Evolutionary conservation across 140 eudicot genomes (phyloP), one percentile per base, ranked within the genome.

Genomic region (Oenanthe javanica): DNA sequence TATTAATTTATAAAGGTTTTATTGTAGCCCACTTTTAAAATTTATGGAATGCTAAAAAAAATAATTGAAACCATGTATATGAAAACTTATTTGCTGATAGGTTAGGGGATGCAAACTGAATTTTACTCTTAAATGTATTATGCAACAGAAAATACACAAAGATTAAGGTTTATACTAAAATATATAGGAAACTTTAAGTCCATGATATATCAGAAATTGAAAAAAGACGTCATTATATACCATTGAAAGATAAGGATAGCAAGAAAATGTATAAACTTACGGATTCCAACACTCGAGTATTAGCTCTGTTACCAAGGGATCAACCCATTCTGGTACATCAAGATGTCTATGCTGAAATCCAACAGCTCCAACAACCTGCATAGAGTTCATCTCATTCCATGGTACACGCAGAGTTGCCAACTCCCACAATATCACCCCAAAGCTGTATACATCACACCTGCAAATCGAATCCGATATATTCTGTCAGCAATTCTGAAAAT

Each of bases 291-390:
- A 91, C 75, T 93, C 97, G 11, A 46, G 85, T 61, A 93, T 93
- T 69, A 93, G 88, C 78, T 82, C 78, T 38, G 90, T 93, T 77
- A 89, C 97, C 61, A 69, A 21, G 59, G 93, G 98, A 84, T 95
- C 93, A 76, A 95, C 84, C 27, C 82, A 47, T 19, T 87, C 88
- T 12, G 99, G 97, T 79, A 95, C 88, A 67, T 86, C 90, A 8
- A 95, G 97, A 82, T 91, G 96, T 83, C 97, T 86, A 83, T 85
- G 90, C 81, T 95, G 97, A 84, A 91, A 95, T 19, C 98, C 99
- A 77, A 95, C 99, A 19, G 99, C 99, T 77, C 98, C 98, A 61
- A 95, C 98, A 42, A 95, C 99, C 84, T 95, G 99, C 99, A 95
- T 95, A 23, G 99, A 93, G 87, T 92, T 92, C 91, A 90, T 86